Percentiles rank a stretch among this genome's conserved stretches.
phyloP scores from a whole-genome alignment of 2,329 filamentous ascomycete genomes.

The Domatiomyces catenatus region DNA sequence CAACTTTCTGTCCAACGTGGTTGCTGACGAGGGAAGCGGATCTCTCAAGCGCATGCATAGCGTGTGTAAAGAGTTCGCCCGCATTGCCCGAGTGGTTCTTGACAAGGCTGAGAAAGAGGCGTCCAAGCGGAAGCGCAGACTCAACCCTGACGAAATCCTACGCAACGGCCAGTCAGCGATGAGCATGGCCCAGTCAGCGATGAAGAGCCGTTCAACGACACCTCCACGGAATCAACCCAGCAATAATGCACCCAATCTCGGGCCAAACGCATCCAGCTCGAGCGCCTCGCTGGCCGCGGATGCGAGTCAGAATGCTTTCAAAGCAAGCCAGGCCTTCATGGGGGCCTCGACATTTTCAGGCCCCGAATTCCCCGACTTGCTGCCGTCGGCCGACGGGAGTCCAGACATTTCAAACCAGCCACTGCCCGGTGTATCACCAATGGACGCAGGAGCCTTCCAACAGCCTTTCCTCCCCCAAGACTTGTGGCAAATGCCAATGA shows the following conservation, averaged over 20 bases:
- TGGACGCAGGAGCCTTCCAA: conserved; percentile 42
- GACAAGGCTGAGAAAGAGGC: conserved; percentile 83
- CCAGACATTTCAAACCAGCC: conserved; percentile 22
- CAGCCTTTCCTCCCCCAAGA: conserved; percentile 86
- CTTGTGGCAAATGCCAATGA: conserved; percentile 91
- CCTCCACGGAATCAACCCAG: background rate
- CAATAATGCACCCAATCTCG: conserved; percentile 7
- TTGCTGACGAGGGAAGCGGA: conserved; percentile 76
- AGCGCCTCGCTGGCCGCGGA: conserved; percentile 1
- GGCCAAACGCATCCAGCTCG: conserved; percentile 2
- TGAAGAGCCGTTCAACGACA: conserved; percentile 8
- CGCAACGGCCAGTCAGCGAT: conserved; percentile 16
- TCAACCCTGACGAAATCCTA: conserved; percentile 14
- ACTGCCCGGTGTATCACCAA: conserved; percentile 20
- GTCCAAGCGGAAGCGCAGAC: conserved; percentile 72
- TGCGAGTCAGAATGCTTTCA: conserved; percentile 4
- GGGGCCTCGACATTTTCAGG: conserved; percentile 17
- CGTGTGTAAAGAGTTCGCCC: conserved; percentile 89
- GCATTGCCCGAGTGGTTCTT: conserved; percentile 78
- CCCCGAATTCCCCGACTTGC: conserved; percentile 25
- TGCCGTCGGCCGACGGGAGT: conserved; percentile 23
- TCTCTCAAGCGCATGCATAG: conserved; percentile 87
- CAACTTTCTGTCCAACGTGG: conserved; percentile 75
- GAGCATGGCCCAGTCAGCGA: conserved; percentile 15
- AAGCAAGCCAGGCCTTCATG: conserved; percentile 16